Percentiles rank a stretch among this genome's conserved stretches.
phyloP scores from a whole-genome alignment of 2,329 filamentous ascomycete species.

The Diaporthe ilicicola region DNA sequence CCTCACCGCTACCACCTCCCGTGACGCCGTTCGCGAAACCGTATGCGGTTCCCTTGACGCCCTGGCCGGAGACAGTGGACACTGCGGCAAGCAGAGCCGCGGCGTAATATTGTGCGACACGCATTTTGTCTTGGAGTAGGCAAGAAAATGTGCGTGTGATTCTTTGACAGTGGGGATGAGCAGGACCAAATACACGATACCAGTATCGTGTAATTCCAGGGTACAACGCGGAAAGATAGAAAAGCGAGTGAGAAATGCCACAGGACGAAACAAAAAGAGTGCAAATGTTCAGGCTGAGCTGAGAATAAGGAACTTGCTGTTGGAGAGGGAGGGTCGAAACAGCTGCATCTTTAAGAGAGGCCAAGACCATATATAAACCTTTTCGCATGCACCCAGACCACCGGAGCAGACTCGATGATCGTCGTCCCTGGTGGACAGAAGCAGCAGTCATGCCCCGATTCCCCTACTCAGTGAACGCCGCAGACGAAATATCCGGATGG shows the following conservation, averaged over 20 bases:
- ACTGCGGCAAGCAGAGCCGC: constrained; percentile 37
- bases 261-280: constrained; percentile 8
- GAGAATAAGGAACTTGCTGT: neutral
- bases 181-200: constrained; percentile 21
- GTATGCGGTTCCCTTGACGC: constrained; percentile 47
- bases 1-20: constrained; percentile 63
- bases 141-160: constrained; percentile 8
- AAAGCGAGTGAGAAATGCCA: constrained; percentile 12
- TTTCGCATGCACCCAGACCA: neutral
- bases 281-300: constrained; percentile 9
- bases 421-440: neutral
- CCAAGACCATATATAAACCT: constrained; percentile 1
- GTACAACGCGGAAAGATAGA: constrained; percentile 6
- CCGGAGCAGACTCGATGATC: constrained; percentile 4
- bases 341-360: constrained; percentile 1
- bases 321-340: neutral
- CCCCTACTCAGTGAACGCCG: constrained; percentile 4
- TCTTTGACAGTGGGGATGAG: neutral
- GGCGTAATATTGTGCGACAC: constrained; percentile 24
- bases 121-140: constrained; percentile 15
- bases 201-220: constrained; percentile 22
- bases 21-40: constrained; percentile 61
- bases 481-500: constrained; percentile 21
- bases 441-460: constrained; percentile 5
- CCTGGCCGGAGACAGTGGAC: constrained; percentile 36